Percentiles rank a stretch among this genome's conserved stretches.
These are phyloP conservation scores for Arabidopsis lyrata DNA, from an alignment of 441 rosid genomes.

Conservation along the genomic window DNA sequence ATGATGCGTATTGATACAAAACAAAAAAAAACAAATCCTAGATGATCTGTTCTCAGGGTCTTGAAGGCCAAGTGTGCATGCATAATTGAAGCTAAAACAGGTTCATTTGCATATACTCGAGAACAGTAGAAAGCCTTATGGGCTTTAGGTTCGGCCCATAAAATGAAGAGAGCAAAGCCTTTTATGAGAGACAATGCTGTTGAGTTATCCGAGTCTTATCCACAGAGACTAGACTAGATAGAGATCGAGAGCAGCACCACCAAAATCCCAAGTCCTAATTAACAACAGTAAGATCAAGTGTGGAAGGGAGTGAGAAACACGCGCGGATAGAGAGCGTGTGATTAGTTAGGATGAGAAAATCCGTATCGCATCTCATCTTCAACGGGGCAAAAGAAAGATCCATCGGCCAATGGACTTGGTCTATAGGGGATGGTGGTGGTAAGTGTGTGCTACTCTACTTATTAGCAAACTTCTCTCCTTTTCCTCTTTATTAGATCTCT, in stretches of 20 bases:
- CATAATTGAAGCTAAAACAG: no score
- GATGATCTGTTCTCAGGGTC: no score
- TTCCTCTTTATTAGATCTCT: conserved; percentile 29
- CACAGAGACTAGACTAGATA: conserved; percentile 21
- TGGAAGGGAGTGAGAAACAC: background rate
- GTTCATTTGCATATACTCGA: background rate
- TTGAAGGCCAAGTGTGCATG: no score
- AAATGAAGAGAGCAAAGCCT: background rate
- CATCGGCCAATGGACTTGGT: conserved; percentile 34
- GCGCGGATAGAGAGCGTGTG: conserved; percentile 14
- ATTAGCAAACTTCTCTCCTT: background rate
- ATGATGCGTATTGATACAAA: no score
- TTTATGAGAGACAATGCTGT: background rate
- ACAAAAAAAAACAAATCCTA: no score
- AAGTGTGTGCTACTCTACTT: conserved; percentile 6
- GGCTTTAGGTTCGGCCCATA: background rate
- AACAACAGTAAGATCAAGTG: background rate
- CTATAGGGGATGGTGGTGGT: conserved; percentile 25
- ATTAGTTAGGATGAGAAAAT: conserved; percentile 22
- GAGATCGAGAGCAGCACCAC: conserved; percentile 17
- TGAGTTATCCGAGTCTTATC: conserved; percentile 34
- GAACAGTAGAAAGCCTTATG: background rate
- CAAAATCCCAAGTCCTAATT: no score
- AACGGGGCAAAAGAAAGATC: conserved; percentile 35
- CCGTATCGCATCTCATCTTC: conserved; percentile 33